Percentiles rank a stretch among this genome's conserved stretches.
Conservation (phyloP, 352 stramenopile species). For the Blastocystis sp. region DNA sequence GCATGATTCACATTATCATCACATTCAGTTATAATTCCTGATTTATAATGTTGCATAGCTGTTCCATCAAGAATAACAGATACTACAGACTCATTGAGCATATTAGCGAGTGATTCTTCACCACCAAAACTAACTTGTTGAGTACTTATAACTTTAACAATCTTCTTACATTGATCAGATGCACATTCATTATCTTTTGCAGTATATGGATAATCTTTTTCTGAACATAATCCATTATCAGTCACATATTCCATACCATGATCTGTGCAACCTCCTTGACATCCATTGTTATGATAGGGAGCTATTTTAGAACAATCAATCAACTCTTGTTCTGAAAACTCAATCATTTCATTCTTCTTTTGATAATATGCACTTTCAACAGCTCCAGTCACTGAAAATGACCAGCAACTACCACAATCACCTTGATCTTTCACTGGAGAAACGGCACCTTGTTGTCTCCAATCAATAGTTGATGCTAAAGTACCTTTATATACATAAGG, state of each 20-base stretch:
- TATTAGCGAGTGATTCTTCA: neutral
- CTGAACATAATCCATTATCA: neutral
- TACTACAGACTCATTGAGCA: neutral
- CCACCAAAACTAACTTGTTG: neutral
- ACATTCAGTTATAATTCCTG: neutral
- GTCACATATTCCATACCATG: constrained; percentile 1
- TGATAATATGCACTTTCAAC: neutral
- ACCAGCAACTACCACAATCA: constrained; percentile 9
- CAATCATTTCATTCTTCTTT: neutral
- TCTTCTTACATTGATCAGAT: too few species aligned
- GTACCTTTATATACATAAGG: too few species aligned
- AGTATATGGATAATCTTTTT: constrained; percentile 1
- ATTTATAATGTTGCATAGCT: neutral
- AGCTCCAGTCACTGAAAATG: neutral
- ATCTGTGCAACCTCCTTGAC: neutral
- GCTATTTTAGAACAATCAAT: constrained; percentile 3
- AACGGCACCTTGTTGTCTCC: constrained; percentile 5
- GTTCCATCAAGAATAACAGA: neutral
- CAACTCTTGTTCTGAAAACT: neutral
- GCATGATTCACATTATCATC: neutral
- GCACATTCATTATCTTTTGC: neutral
- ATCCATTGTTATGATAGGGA: constrained; percentile 14
- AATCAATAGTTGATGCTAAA: constrained; percentile 2
- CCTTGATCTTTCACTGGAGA: neutral
- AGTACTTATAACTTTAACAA: neutral